Evolutionary conservation across 306 rosid species (phyloP), one percentile per base, ranked within the genome.

Genomic region (Gynostemma pentaphyllum): DNA sequence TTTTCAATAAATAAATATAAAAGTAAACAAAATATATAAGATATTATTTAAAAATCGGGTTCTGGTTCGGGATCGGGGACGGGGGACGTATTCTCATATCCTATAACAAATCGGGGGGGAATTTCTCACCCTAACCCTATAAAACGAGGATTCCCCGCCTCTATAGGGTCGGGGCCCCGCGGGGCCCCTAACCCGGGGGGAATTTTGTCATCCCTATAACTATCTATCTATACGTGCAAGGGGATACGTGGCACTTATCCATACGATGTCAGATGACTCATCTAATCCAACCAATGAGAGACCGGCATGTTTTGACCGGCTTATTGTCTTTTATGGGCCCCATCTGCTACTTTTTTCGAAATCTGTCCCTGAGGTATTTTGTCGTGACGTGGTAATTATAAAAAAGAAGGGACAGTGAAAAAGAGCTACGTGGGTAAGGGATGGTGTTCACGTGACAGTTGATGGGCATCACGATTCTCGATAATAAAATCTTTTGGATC

Each of bases 201-300:
- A n/a, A n/a, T n/a, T n/a, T n/a, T n/a, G n/a, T n/a, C n/a, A n/a
- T n/a, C n/a, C n/a, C n/a, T n/a, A n/a, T n/a, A n/a, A n/a, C n/a
- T n/a, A n/a, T n/a, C n/a, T n/a, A n/a, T n/a, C n/a, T n/a, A n/a
- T n/a, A n/a, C n/a, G n/a, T n/a, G n/a, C n/a, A n/a, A 11, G 62
- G 42, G 10, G 1, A 7, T 22, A 22, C 66, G 66, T 61, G 66
- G 22, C 37, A 23, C 24, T 41, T 41, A 61, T 61, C 66, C 66
- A 41, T 24, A 61, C 66, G 23, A 61, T 61, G 50, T 61, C 24
- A 61, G 37, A 41, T 61, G 36, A 61, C 50, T 61, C 27, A 61
- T 41, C 50, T 5, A 0, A 37, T 0, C 0, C 2, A 0, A 2
- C 66, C 22, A 61, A 61, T 61, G 22, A 40, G 9, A 23, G 2